These are phyloP conservation scores for Boletus coccyginus DNA, from an alignment of 768 basidiomycete species.

Conservation along the genomic window DNA sequence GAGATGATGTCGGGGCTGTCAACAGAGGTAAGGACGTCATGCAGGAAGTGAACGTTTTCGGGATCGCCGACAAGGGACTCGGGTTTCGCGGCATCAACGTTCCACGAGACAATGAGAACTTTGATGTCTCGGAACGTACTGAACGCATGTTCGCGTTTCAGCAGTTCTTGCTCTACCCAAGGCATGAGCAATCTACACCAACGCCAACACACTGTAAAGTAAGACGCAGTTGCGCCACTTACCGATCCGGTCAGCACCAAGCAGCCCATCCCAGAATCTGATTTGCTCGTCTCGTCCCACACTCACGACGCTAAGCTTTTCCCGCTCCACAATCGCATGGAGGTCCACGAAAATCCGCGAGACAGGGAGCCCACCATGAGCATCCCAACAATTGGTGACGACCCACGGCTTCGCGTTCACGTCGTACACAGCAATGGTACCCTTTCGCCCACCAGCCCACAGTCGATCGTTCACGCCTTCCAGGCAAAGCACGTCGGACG, in stretches of 20 bases:
- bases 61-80: slow-evolving; percentile 62
- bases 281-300: slow-evolving; percentile 71
- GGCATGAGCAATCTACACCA: background rate
- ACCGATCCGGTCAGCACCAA: slow-evolving; percentile 88
- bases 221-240: slow-evolving; percentile 27
- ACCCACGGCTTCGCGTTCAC: slow-evolving; percentile 73
- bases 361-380: slow-evolving; percentile 68
- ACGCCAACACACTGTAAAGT: background rate
- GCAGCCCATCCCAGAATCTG: slow-evolving; percentile 86
- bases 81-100: slow-evolving; percentile 85
- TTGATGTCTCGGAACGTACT: slow-evolving; percentile 77
- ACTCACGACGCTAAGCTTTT: slow-evolving; percentile 70
- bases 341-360: slow-evolving; percentile 66
- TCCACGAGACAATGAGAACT: slow-evolving; percentile 87
- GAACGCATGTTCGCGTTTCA: slow-evolving; percentile 72
- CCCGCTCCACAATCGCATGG: slow-evolving; percentile 66
- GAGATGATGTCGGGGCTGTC: slow-evolving; percentile 84
- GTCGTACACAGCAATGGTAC: slow-evolving; percentile 81
- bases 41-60: slow-evolving; percentile 79
- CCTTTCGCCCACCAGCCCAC: slow-evolving; percentile 87
- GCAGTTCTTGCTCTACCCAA: slow-evolving; percentile 64
- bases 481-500: slow-evolving; percentile 77
- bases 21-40: slow-evolving; percentile 68
- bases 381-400: slow-evolving; percentile 85
- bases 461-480: slow-evolving; percentile 81